Evolutionary conservation across 2,329 filamentous ascomycete species (phyloP).

Genomic region (Trichophyton benhamiae): DNA sequence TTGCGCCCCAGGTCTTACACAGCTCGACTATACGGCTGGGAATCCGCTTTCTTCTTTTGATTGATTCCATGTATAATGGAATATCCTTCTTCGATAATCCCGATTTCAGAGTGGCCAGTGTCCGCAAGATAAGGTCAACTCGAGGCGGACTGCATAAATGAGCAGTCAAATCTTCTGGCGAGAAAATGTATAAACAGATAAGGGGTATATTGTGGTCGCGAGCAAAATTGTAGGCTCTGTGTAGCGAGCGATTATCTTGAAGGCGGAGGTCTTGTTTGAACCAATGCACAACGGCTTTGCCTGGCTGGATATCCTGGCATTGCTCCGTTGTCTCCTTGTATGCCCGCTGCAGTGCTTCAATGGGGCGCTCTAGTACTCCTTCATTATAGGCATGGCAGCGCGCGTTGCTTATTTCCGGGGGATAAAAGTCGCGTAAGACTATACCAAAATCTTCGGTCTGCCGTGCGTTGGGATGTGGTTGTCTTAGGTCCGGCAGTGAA

Average conservation of each 20-base stretch:
- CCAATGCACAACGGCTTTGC: slow-evolving; percentile 68
- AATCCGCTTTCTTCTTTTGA: slow-evolving; percentile 52
- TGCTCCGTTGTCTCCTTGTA: slow-evolving; percentile 47
- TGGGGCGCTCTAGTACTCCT: slow-evolving; percentile 58
- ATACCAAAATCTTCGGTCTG: slow-evolving; percentile 1
- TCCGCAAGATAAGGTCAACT: slow-evolving; percentile 71
- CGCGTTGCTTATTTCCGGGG: slow-evolving; percentile 70
- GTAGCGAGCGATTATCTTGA: slow-evolving; percentile 60
- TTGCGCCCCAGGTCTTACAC: slow-evolving; percentile 58
- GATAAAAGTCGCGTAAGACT: slow-evolving; percentile 63
- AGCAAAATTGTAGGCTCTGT: slow-evolving; percentile 54
- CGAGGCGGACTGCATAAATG: slow-evolving; percentile 61
- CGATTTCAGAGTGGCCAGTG: slow-evolving; percentile 49
- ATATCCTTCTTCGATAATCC: slow-evolving; percentile 62
- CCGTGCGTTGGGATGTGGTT: slow-evolving; percentile 4
- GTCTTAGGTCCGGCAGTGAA: not conserved
- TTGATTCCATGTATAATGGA: slow-evolving; percentile 62
- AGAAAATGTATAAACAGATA: slow-evolving; percentile 65
- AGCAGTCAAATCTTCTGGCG: slow-evolving; percentile 72
- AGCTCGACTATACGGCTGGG: slow-evolving; percentile 51
- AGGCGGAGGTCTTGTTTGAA: slow-evolving; percentile 73
- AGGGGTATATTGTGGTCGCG: slow-evolving; percentile 57
- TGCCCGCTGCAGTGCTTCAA: slow-evolving; percentile 52
- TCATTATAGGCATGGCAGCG: slow-evolving; percentile 62
- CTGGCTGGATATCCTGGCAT: slow-evolving; percentile 42